Conservation (phyloP, 805 yeast species). For the Hanseniaspora guilliermondii region DNA sequence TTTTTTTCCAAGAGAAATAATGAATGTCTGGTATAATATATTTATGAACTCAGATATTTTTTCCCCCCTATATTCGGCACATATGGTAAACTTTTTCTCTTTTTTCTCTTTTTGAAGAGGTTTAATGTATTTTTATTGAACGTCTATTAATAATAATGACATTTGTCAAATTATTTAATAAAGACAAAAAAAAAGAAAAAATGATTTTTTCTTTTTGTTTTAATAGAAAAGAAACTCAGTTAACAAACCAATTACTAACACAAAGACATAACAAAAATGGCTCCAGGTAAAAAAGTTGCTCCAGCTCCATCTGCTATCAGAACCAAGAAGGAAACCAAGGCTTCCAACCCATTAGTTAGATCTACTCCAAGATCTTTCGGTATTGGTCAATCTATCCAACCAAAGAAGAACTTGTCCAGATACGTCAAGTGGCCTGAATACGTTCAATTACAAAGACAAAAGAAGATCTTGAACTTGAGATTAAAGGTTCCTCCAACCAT, state of each 20-base stretch:
- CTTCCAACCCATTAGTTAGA: slow-evolving; percentile 78
- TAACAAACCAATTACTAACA: background rate
- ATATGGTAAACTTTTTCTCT: too few relatives aligned
- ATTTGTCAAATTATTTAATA: too few relatives aligned
- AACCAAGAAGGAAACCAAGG: slow-evolving; percentile 42
- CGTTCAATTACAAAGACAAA: slow-evolving; percentile 97
- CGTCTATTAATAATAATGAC: too few relatives aligned
- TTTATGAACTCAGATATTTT: too few relatives aligned
- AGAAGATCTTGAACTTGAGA: slow-evolving; percentile 88
- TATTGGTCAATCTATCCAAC: slow-evolving; percentile 92
- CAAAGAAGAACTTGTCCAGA: slow-evolving; percentile 90
- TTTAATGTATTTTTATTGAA: too few relatives aligned
- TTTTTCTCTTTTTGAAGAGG: too few relatives aligned
- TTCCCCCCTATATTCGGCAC: too few relatives aligned
- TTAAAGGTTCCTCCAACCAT: slow-evolving; percentile 98
- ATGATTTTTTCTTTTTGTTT: too few relatives aligned
- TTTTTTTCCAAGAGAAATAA: too few relatives aligned
- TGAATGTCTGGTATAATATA: too few relatives aligned
- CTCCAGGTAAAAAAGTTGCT: slow-evolving; percentile 76
- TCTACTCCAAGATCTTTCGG: slow-evolving; percentile 88
- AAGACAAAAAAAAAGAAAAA: too few relatives aligned
- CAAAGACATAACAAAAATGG: slow-evolving; percentile 21
- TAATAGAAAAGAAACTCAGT: too few relatives aligned
- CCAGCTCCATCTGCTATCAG: slow-evolving; percentile 93
- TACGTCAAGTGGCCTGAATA: slow-evolving; percentile 99